Evolutionary conservation across 768 basidiomycete genomes (phyloP), one percentile per base, ranked within the genome.

Genomic region (Trametes cinnabarina): DNA sequence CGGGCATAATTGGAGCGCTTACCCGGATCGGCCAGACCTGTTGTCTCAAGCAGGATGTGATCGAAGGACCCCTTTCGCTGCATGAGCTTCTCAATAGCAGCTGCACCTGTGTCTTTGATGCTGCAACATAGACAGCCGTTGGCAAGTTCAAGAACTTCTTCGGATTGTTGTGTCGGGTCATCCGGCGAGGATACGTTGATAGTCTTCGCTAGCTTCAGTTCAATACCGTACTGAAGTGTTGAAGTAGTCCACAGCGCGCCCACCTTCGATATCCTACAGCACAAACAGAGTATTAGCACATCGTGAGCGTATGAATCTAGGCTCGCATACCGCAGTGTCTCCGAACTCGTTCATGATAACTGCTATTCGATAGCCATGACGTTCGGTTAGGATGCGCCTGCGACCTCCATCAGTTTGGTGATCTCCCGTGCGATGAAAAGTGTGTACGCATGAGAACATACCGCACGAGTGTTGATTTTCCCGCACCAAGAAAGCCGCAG

Each of bases 291-390:
- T 46, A 42, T n/a, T n/a, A n/a, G n/a, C n/a, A n/a, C n/a, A n/a
- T n/a, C n/a, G n/a, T n/a, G n/a, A n/a, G n/a, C n/a, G n/a, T n/a
- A 76, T 39, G n/a, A n/a, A 15, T n/a, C n/a, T n/a, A n/a, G n/a
- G n/a, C n/a, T n/a, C n/a, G n/a, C 37, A 15, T 39, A 92, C 90
- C 65, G 92, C 92, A 19, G 94, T 94, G 69, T 97, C 94, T 9
- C 94, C 96, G 69, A 98, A 98, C 72, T 95, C 94, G 68, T 96
- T 97, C 92, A 97, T 94, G 62, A 96, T 97, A 20, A 99, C 96
- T 4, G 96, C 96, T 55, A 99, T 97, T 35, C 90, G 84, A 68
- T 94, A 94, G 3, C 96, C 95, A 80, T 98, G 96, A 37, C 86
- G 80, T 68, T 94, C 93, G 12, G 91, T 96, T 60, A 98, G 76